Percentiles rank a stretch among this genome's conserved stretches.
Conservation (phyloP, 768 basidiomycete genomes). For the Artomyces pyxidatus region DNA sequence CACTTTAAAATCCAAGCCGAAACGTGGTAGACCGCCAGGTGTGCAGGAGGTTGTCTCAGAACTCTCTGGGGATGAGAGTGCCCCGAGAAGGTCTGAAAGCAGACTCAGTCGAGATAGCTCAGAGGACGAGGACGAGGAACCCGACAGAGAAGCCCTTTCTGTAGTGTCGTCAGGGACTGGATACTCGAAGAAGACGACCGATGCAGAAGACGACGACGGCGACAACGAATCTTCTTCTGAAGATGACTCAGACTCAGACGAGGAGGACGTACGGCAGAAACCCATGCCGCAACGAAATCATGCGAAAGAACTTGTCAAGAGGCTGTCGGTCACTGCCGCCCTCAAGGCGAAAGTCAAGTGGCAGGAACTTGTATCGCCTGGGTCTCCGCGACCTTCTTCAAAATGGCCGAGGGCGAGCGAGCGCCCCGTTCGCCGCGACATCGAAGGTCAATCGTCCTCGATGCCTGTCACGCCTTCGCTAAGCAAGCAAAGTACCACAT, state of each 20-base stretch:
- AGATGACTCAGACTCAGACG: too few species aligned
- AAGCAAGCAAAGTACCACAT: not conserved
- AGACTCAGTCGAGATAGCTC: conserved; percentile 8
- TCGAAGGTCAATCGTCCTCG: not conserved
- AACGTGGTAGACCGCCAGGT: conserved; percentile 25
- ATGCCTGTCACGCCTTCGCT: not conserved
- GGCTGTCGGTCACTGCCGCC: conserved; percentile 14
- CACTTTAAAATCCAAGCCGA: conserved; percentile 42
- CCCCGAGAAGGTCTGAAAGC: conserved; percentile 24
- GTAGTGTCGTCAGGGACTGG: conserved; percentile 47
- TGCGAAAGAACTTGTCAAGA: conserved; percentile 10
- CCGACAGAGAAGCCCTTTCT: conserved; percentile 40
- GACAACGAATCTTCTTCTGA: conserved; percentile 10
- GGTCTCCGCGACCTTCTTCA: not conserved
- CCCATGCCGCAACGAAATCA: not conserved
- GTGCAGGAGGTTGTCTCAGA: conserved; percentile 1
- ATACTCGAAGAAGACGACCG: conserved; percentile 16
- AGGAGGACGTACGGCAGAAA: conserved; percentile 3
- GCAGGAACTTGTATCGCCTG: conserved; percentile 8
- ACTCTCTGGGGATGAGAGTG: conserved; percentile 23
- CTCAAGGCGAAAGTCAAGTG: conserved; percentile 15
- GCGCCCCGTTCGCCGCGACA: not conserved
- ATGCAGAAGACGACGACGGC: conserved; percentile 16
- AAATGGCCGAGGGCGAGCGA: not conserved
- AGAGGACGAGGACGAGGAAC: conserved; percentile 33